A percentile compares a stretch with the other conserved stretches of the same genome.
Conservation (phyloP, 1,284 basidiomycete species). For the Papiliotrema fonsecae region DNA sequence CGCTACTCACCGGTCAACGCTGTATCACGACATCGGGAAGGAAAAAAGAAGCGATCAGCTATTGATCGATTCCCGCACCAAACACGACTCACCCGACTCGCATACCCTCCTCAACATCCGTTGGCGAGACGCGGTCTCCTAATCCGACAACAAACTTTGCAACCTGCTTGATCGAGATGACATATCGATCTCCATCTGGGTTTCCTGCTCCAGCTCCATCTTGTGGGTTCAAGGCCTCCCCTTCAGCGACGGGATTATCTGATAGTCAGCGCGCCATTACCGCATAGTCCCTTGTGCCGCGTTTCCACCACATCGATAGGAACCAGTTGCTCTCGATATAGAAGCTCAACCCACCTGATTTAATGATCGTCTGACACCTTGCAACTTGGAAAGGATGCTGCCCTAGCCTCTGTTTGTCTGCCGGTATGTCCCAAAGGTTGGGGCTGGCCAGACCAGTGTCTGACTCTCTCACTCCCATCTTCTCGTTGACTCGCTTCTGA, state of each 20-base stretch:
- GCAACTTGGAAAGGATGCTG: conserved; percentile 95
- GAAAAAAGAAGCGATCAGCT: not conserved
- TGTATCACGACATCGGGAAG: conserved; percentile 6
- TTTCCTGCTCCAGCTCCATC: conserved; percentile 48
- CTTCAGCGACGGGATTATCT: conserved; percentile 64
- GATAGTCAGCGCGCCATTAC: too few relatives aligned
- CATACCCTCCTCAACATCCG: conserved; percentile 99
- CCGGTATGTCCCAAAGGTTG: conserved; percentile 91
- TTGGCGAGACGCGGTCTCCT: conserved; percentile 92
- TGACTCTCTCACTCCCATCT: conserved; percentile 96
- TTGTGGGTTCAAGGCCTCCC: conserved; percentile 40
- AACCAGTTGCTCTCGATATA: too few relatives aligned
- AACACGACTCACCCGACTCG: conserved; percentile 77
- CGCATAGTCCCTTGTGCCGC: too few relatives aligned
- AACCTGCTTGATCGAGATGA: conserved; percentile 99
- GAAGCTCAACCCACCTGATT: conserved; percentile 49
- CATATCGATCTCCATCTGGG: conserved; percentile 92
- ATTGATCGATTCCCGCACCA: not conserved
- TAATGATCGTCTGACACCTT: conserved; percentile 97
- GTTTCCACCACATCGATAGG: too few relatives aligned
- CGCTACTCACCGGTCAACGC: conserved; percentile 38
- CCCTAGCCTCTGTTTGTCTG: conserved; percentile 73
- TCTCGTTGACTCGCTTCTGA: conserved; percentile 95
- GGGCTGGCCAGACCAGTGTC: conserved; percentile 96
- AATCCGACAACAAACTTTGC: conserved; percentile 99